Evolutionary conservation across 495 filamentous ascomycete species (phyloP).

Genomic region (Penicillium turbatum): DNA sequence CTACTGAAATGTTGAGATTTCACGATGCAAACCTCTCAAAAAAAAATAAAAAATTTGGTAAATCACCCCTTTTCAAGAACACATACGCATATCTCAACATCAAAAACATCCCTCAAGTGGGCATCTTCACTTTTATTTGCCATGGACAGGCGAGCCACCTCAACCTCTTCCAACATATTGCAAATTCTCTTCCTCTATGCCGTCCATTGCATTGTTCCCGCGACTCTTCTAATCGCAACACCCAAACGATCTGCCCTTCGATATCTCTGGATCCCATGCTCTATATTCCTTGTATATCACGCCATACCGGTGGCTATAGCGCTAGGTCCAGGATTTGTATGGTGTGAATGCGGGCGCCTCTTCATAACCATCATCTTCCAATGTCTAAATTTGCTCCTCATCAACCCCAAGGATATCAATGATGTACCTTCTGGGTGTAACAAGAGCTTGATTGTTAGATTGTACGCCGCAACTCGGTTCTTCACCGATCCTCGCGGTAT

Average conservation of each 20-base stretch:
- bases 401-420: slow-evolving; percentile 13
- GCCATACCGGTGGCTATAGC: slow-evolving; percentile 10
- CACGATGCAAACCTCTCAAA: background rate
- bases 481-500: slow-evolving; percentile 20
- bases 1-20: background rate
- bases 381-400: slow-evolving; percentile 14
- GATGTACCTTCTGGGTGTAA: slow-evolving; percentile 4
- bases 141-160: slow-evolving; percentile 4
- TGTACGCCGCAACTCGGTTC: slow-evolving; percentile 10
- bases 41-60: background rate
- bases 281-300: slow-evolving; percentile 6
- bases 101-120: background rate
- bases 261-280: slow-evolving; percentile 16
- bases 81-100: background rate
- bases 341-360: slow-evolving; percentile 20
- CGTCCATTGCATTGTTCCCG: slow-evolving; percentile 11
- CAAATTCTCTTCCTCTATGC: slow-evolving; percentile 10
- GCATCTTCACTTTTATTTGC: background rate
- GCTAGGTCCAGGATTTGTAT: slow-evolving; percentile 17
- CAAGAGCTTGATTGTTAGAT: background rate
- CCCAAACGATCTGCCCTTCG: slow-evolving; percentile 16
- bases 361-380: slow-evolving; percentile 18
- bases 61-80: background rate
- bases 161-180: slow-evolving; percentile 6
- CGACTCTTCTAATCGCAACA: slow-evolving; percentile 12